A percentile compares a stretch with the other conserved stretches of the same genome.
Conservation (phyloP, 1,284 basidiomycete species). For the Phenoliferia sp. region DNA sequence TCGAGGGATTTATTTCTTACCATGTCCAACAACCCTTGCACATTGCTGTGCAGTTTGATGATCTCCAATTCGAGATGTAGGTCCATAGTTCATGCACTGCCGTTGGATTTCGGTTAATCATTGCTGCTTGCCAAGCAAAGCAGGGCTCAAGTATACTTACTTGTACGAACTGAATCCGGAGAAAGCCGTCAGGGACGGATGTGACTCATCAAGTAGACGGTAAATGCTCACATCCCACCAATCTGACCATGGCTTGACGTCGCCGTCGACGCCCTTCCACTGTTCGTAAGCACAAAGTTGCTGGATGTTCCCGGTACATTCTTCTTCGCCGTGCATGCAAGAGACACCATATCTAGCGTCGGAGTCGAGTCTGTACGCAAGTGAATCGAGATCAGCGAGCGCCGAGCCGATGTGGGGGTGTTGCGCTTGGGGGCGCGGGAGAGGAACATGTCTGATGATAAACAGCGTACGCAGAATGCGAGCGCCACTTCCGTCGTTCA, state of each 20-base stretch:
- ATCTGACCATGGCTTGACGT: slow-evolving; percentile 10
- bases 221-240: slow-evolving; percentile 23
- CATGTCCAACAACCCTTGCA: slow-evolving; percentile 28
- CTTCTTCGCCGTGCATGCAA: slow-evolving; percentile 35
- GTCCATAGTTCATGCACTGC: slow-evolving; percentile 32
- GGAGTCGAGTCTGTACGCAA: slow-evolving; percentile 11
- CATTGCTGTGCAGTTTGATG: slow-evolving; percentile 26
- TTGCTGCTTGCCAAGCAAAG: not conserved
- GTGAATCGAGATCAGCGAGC: not conserved
- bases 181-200: not conserved
- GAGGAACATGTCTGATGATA: no score
- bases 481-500: no score
- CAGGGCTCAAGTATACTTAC: no score
- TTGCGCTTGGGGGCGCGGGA: not conserved
- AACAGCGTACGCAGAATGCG: no score
- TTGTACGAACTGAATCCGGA: not conserved
- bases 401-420: no score
- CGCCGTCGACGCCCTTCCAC: not conserved
- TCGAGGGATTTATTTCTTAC: not conserved
- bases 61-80: slow-evolving; percentile 28
- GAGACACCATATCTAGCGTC: slow-evolving; percentile 19
- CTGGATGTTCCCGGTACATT: slow-evolving; percentile 36
- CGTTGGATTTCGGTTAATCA: not conserved
- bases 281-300: slow-evolving; percentile 30
- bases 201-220: not conserved